phyloP scores from a whole-genome alignment of 306 rosid genomes.

The Notholithocarpus densiflorus region DNA sequence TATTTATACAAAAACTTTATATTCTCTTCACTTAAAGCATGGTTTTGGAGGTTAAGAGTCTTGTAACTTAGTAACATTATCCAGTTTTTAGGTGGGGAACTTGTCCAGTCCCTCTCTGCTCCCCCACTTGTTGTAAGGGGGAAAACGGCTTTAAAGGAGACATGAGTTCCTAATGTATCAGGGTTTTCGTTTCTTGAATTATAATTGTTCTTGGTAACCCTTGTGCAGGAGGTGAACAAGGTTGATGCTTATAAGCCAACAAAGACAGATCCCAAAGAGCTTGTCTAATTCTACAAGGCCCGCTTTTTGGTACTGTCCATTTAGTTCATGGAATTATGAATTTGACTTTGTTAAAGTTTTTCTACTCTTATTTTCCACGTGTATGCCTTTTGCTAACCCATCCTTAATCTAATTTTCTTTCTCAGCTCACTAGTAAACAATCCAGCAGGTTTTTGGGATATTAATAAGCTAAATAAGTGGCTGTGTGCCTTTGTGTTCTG shows the following conservation, averaged over 20 bases:
- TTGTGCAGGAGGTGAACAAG: constrained; percentile 59
- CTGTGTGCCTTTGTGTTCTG: not conserved
- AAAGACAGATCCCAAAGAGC: constrained; percentile 43
- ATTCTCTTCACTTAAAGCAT: not conserved
- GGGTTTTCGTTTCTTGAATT: not conserved
- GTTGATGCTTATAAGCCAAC: constrained; percentile 60
- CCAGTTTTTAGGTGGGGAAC: too few relatives aligned
- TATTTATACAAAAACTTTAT: not conserved
- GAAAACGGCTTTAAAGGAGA: not conserved
- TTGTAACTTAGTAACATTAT: too few relatives aligned
- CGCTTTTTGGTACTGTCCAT: constrained; percentile 43
- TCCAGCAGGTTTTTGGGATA: constrained; percentile 4
- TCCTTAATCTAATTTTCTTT: not conserved
- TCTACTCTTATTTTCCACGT: not conserved
- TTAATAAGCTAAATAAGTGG: not conserved
- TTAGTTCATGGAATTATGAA: not conserved
- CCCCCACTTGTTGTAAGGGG: too few relatives aligned
- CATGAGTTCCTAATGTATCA: not conserved
- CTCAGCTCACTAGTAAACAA: constrained; percentile 41
- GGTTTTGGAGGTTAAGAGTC: too few relatives aligned
- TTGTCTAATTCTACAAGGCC: constrained; percentile 43
- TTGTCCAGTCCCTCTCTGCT: too few relatives aligned
- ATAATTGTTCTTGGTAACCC: constrained; percentile 5
- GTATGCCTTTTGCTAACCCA: not conserved
- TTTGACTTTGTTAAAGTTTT: not conserved